Percentiles rank a stretch among this genome's conserved stretches.
phyloP scores from a whole-genome alignment of 495 filamentous ascomycete genomes.

The Clohesyomyces aquaticus region DNA sequence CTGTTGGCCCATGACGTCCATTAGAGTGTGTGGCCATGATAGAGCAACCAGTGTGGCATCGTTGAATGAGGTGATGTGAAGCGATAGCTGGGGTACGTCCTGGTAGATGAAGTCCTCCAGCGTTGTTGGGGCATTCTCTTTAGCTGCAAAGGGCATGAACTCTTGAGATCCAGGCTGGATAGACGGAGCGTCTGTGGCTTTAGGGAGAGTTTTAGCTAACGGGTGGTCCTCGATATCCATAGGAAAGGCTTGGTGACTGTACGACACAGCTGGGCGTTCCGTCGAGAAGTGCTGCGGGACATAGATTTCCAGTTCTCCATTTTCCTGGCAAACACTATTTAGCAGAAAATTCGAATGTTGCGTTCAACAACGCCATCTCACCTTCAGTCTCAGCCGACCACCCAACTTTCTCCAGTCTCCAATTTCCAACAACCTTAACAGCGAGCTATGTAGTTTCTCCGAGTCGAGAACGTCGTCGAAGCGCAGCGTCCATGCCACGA shows the following conservation, averaged over 20 bases:
- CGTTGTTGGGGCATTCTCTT: conserved; percentile 31
- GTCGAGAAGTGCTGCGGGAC: conserved; percentile 21
- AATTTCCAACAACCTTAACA: conserved; percentile 21
- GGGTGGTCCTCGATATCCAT: conserved; percentile 21
- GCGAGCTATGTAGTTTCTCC: conserved; percentile 16
- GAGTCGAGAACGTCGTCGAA: conserved; percentile 29
- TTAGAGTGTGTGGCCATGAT: conserved; percentile 54
- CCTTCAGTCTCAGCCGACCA: conserved; percentile 25
- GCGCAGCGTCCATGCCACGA: conserved; percentile 17
- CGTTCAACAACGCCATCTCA: not conserved
- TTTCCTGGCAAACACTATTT: not conserved
- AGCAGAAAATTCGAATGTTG: not conserved
- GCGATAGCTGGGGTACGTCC: conserved; percentile 52
- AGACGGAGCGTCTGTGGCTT: conserved; percentile 29
- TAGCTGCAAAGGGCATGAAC: conserved; percentile 39
- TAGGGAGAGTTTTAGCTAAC: conserved; percentile 16
- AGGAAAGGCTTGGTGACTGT: conserved; percentile 8
- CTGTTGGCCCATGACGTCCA: conserved; percentile 52
- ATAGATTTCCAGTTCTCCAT: conserved; percentile 23
- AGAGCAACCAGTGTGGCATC: conserved; percentile 55
- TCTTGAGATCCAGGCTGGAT: conserved; percentile 45
- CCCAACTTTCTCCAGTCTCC: conserved; percentile 30
- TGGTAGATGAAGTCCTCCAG: conserved; percentile 51
- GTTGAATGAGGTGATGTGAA: conserved; percentile 55
- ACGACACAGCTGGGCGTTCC: conserved; percentile 25